Evolutionary conservation across 257 asterid genomes (phyloP), one percentile per base, ranked within the genome.

Genomic region (Solanum lycopersicoides): DNA sequence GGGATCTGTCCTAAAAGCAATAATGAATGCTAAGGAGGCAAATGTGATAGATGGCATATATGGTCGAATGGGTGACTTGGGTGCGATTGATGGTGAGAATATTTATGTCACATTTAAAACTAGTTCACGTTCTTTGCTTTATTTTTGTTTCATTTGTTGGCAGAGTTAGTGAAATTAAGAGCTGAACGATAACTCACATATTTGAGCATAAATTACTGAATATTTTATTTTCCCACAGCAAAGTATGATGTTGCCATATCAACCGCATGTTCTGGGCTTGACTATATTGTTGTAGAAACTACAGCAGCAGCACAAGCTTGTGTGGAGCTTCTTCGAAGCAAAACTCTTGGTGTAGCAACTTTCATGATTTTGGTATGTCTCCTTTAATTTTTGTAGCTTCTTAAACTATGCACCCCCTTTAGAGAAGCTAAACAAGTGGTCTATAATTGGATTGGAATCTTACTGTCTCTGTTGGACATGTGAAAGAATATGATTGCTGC

Each of bases 41-140:
- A 97, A 97, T 60, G 65, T 35, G 34, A 94, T 97, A 85, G 93
- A 93, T n/a, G 99, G 99, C 87, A 97, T 97, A 84, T 93, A 93
- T 92, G 99, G 99, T 83, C 93, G 99, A 82, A 92, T 97, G 98
- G 99, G 99, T 60, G 98, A 97, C 87, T 92, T 97, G 89, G 99
- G 99, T 87, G 99, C 99, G 60, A 97, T 97, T 91, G 97, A 97
- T 89, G 96, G 99, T 95, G 88, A 91, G 90, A 75, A 73, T 87
- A 35, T 84, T 86, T 44, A 50, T 9, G 20, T 80, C 82, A 32
- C 74, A 12, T 25, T 59, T 32, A 37, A 30, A 47, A 73, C 39
- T 68, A 11, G 72, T 44, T 68, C 50, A 16, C 3, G 6, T 71
- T 71, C 60, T 76, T 7, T 4, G 59, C 60, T 76, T 7, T n/a